phyloP scores from a whole-genome alignment of 2,329 filamentous ascomycete species.

The Botrytis aclada region DNA sequence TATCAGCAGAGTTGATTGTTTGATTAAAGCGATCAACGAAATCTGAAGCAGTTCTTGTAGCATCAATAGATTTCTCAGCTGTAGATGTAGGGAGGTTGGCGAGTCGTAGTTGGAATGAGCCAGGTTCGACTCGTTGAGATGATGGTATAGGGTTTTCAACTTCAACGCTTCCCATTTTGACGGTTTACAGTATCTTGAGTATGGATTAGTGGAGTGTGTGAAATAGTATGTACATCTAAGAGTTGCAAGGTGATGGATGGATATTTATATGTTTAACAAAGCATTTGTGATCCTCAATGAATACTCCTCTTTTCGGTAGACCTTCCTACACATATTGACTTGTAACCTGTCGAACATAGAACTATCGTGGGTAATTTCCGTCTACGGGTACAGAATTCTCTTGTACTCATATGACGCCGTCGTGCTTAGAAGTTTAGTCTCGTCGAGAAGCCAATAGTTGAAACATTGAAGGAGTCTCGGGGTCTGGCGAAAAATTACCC shows the following conservation, averaged over 20 bases:
- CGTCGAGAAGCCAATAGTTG: not conserved
- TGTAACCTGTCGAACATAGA: too few relatives aligned
- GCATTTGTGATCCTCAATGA: too few relatives aligned
- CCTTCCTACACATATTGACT: not conserved
- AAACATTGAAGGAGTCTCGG: not conserved
- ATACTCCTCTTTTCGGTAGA: conserved; percentile 1
- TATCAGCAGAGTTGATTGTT: conserved; percentile 40
- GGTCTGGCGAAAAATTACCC: conserved; percentile 1
- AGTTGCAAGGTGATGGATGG: not conserved
- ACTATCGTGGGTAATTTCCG: not conserved
- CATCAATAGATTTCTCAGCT: conserved; percentile 21
- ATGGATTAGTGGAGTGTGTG: not conserved
- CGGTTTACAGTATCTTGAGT: not conserved
- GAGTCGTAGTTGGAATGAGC: conserved; percentile 29
- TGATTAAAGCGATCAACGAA: conserved; percentile 39
- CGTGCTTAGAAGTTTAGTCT: not conserved
- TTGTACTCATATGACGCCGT: not conserved
- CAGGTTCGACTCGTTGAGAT: conserved; percentile 29
- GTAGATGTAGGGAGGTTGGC: conserved; percentile 25
- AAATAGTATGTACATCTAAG: too few relatives aligned
- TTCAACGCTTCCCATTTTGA: conserved; percentile 28
- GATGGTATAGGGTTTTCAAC: conserved; percentile 21
- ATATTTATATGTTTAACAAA: not conserved
- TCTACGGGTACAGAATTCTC: not conserved
- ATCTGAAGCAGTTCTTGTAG: conserved; percentile 18